Evolutionary conservation across 202 grass and related monocot genomes (phyloP), one percentile per base, ranked within the genome.

Genomic region (Brachypodium distachyon): DNA sequence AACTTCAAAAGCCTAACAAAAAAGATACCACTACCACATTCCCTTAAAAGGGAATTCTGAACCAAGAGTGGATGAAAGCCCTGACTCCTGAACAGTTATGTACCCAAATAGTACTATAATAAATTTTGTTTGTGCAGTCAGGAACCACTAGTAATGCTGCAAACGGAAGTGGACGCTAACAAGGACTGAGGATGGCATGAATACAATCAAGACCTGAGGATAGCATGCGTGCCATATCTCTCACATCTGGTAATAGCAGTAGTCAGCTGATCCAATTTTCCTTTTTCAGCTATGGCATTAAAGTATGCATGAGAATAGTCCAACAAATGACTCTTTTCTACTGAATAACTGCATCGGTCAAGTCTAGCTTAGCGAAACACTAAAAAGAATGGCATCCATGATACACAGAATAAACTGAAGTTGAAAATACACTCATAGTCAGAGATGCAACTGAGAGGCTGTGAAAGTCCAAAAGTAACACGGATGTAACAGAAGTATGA

Each of bases 401-500:
- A 16, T 13, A 69, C 50, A 59, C 7, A 33, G 34, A 68, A 38
- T 33, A 69, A 70, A 83, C 16, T 40, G 37, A 31, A 38, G 46
- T 63, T 49, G 4, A 59, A 68, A 71, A 40, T 41, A n/a, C 42
- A 63, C 31, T 70, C 37, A 25, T 31, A n/a, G 42, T 54, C 38
- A 69, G 44, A 60, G 33, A 52, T 58, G 26, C 42, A 83, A 69
- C 51, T 61, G 54, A 22, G 17, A 76, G 72, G 12, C 43, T 36
- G 40, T 46, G n/a, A 58, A 58, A 70, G 3, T 47, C 42, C 34
- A 84, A 88, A 70, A 46, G 28, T 14, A 82, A 53, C 31, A 29
- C 31, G 25, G 7, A 59, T 27, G 16, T 44, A 48, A 48, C 33
- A 82, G 16, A 48, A 28, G 34, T 65, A 77, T 51, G 25, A 73